phyloP scores from a whole-genome alignment of 768 basidiomycete species.

The Melanogaster broomeanus region DNA sequence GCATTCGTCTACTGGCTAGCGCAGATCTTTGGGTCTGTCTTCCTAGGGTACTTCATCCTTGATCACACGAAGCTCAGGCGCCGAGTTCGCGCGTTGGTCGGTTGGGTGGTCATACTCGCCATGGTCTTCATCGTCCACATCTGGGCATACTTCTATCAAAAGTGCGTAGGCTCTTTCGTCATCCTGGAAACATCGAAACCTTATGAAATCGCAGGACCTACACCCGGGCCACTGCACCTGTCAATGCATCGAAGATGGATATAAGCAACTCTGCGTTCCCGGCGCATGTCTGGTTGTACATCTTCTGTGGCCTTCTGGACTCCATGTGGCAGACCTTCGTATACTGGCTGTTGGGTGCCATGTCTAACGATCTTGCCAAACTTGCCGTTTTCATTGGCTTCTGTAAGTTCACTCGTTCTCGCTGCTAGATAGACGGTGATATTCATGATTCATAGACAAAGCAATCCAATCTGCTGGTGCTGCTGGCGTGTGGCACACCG shows the following conservation, averaged over 20 bases:
- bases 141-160: slow-evolving; percentile 80
- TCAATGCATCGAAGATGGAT: slow-evolving; percentile 52
- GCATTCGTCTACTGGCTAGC: slow-evolving; percentile 79
- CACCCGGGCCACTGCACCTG: slow-evolving; percentile 51
- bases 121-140: slow-evolving; percentile 71
- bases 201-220: slow-evolving; percentile 44
- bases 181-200: not conserved
- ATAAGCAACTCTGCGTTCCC: slow-evolving; percentile 56
- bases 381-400: slow-evolving; percentile 82
- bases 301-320: slow-evolving; percentile 75
- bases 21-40: slow-evolving; percentile 74
- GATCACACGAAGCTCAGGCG: slow-evolving; percentile 58
- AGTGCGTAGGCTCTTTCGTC: slow-evolving; percentile 40
- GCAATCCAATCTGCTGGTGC: slow-evolving; percentile 77
- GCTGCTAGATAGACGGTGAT: not conserved
- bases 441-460: slow-evolving; percentile 49
- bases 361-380: slow-evolving; percentile 81
- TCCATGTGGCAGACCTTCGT: slow-evolving; percentile 85
- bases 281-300: slow-evolving; percentile 60
- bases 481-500: slow-evolving; percentile 71
- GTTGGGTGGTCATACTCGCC: slow-evolving; percentile 61
- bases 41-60: slow-evolving; percentile 64
- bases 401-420: slow-evolving; percentile 50
- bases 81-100: slow-evolving; percentile 69
- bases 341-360: slow-evolving; percentile 84